Evolutionary conservation across 1,139 yeast genomes (phyloP).

Genomic region (Pneumocystis wakefieldiae): DNA sequence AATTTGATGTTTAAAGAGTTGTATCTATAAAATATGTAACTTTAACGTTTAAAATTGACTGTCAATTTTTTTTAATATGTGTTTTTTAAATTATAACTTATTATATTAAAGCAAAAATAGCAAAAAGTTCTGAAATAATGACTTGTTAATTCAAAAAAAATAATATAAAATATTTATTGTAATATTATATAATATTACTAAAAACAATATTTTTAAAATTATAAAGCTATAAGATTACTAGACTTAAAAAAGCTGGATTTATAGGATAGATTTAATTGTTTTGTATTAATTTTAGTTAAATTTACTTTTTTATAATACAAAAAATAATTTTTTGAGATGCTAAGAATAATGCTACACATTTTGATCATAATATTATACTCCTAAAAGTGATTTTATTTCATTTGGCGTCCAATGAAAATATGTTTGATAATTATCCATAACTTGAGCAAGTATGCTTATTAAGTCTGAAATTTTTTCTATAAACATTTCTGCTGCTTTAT

Average conservation of each 20-base stretch:
- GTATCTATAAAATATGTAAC: too few relatives aligned
- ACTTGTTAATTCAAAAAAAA: not conserved
- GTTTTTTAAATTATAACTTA: too few relatives aligned
- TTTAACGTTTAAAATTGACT: too few relatives aligned
- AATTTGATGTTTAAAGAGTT: too few relatives aligned
- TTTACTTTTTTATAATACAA: too few relatives aligned
- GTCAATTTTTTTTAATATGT: too few relatives aligned
- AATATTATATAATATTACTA: not conserved
- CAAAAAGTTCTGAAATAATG: too few relatives aligned
- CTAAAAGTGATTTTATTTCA: not conserved
- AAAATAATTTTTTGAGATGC: not conserved
- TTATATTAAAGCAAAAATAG: too few relatives aligned
- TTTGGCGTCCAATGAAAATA: conserved; percentile 1
- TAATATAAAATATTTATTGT: not conserved
- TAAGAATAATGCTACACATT: too few relatives aligned
- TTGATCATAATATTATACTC: not conserved
- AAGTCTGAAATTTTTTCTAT: not conserved
- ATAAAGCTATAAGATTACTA: not conserved
- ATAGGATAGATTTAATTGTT: not conserved
- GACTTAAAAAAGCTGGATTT: not conserved
- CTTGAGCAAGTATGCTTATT: not conserved
- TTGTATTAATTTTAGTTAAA: not conserved
- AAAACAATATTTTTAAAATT: not conserved
- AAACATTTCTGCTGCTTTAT: not conserved
- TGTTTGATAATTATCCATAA: not conserved